Evolutionary conservation across 768 basidiomycete species (phyloP).

Genomic region (Hypholoma fasciculare): DNA sequence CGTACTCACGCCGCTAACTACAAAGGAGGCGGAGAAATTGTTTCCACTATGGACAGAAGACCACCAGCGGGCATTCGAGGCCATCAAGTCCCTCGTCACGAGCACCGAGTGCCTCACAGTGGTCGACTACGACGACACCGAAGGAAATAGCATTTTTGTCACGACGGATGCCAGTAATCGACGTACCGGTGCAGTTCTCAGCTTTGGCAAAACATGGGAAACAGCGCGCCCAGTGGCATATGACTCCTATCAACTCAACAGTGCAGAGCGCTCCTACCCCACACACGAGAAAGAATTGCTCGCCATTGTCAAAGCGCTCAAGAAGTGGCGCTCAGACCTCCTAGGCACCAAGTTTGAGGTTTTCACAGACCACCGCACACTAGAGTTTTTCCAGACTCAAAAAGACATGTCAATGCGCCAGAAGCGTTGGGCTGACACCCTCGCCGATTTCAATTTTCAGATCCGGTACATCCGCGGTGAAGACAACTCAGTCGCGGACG

Average conservation of each 20-base stretch:
- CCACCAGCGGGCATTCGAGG: conserved; percentile 25
- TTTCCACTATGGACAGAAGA: conserved; percentile 27
- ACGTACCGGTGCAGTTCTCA: conserved; percentile 27
- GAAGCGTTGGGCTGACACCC: conserved; percentile 19
- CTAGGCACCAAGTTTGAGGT: conserved; percentile 27
- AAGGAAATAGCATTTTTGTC: conserved; percentile 30
- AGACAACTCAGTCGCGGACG: conserved; percentile 36
- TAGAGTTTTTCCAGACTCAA: conserved; percentile 13
- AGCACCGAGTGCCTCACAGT: conserved; percentile 13
- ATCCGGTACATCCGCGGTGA: conserved; percentile 27
- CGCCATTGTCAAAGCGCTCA: conserved; percentile 33
- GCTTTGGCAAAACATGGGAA: conserved; percentile 30
- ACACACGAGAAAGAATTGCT: conserved; percentile 39
- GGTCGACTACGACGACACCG: conserved; percentile 15
- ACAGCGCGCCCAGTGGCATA: conserved; percentile 29
- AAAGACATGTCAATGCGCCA: conserved; percentile 6
- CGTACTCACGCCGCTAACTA: conserved; percentile 24
- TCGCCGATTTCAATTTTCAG: conserved; percentile 35
- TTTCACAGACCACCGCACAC: conserved; percentile 30
- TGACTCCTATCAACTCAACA: conserved; percentile 25
- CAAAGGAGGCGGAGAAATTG: conserved; percentile 27
- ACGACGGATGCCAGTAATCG: conserved; percentile 30
- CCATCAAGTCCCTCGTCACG: conserved; percentile 25
- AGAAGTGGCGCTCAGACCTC: conserved; percentile 21
- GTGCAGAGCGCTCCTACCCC: conserved; percentile 32